Percentiles rank a stretch among this genome's conserved stretches.
These are phyloP conservation scores for Corchorus olitorius DNA, from an alignment of 345 rosid genomes.

Conservation along the genomic window DNA sequence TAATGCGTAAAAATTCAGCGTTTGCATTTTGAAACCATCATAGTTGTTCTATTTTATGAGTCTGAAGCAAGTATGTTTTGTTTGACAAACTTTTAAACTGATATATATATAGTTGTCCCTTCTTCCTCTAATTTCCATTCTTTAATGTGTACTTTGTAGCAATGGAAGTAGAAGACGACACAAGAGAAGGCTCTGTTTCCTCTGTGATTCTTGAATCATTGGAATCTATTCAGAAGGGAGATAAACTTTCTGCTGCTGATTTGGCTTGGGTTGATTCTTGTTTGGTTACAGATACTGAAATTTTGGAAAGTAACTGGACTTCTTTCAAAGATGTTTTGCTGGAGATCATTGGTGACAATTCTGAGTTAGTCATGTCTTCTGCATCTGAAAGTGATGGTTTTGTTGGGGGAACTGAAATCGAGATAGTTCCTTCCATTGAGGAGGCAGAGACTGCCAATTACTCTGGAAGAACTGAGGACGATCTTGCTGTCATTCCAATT, in stretches of 20 bases:
- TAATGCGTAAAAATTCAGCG: neutral
- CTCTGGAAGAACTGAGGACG: conserved; percentile 6
- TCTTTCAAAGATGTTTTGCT: conserved; percentile 55
- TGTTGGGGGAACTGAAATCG: conserved; percentile 21
- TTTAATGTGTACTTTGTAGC: conserved; percentile 12
- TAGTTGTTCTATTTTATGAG: neutral
- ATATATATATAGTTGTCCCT: neutral
- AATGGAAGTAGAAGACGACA: conserved; percentile 33
- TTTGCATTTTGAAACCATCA: neutral
- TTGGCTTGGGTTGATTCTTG: conserved; percentile 80
- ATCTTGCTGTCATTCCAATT: neutral
- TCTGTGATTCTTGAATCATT: conserved; percentile 29
- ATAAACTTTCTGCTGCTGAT: conserved; percentile 51
- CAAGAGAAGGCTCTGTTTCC: conserved; percentile 25
- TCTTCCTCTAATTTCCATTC: neutral
- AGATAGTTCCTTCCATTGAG: conserved; percentile 23
- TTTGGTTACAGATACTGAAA: conserved; percentile 46
- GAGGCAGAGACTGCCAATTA: conserved; percentile 10
- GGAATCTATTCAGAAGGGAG: conserved; percentile 27
- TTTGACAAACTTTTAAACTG: neutral
- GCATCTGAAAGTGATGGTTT: conserved; percentile 22
- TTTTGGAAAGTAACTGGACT: conserved; percentile 47
- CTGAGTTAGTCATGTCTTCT: conserved; percentile 35
- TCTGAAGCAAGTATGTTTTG: neutral
- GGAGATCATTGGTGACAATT: conserved; percentile 45